Base-by-base conservation (phyloP, 2,329 filamentous ascomycete genomes). In the Stachybotrys elegans region DNA sequence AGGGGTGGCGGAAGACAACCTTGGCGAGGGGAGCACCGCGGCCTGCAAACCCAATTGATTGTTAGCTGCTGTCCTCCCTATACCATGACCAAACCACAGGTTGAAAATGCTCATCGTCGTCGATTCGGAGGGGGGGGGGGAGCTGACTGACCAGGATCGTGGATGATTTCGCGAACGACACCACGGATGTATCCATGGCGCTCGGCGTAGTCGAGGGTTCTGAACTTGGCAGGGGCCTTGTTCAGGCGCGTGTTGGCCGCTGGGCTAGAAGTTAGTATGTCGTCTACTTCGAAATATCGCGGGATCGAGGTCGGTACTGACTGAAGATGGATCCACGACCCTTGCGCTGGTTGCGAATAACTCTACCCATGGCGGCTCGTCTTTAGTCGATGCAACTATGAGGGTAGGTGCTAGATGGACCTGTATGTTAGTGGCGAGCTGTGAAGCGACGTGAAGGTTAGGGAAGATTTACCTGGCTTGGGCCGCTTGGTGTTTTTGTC, bases 121-220 rank as follows among this genome's bases (percentile, higher is more conserved):
- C n/a, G 44, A 42, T 19, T 51, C 50, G 42, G 48, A 44, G 34
- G 23, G 42, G 42, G 44, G 50, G 43, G 40, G 50, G 45, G 45
- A 54, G 49, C 48, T 45, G 51, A 68, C 66, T 67, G 55, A 60
- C 93, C 93, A 64, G 91, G 83, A 76, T 98, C 93, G 84, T 98
- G 93, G 76, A 98, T 87, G 75, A 97, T 96, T 68, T 97, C 89
- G 84, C 93, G 95, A 70, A 98, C 91, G 57, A 97, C 83, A 76
- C 93, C 93, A 63, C 93, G 88, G 68, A 95, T 78, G 80, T 98
- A 98, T 65, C 93, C 93, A 83, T 97, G 92, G 70, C 88, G 84
- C 80, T 96, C 91, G 71, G 90, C 84, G 73, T 81, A 98, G 73
- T 98, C 93, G 82, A 96, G 88, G 62, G 82, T 88, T 75, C 93